Evolutionary conservation across 768 basidiomycete genomes (phyloP), one percentile per base, ranked within the genome.

Genomic region (Tulasnella sp.): DNA sequence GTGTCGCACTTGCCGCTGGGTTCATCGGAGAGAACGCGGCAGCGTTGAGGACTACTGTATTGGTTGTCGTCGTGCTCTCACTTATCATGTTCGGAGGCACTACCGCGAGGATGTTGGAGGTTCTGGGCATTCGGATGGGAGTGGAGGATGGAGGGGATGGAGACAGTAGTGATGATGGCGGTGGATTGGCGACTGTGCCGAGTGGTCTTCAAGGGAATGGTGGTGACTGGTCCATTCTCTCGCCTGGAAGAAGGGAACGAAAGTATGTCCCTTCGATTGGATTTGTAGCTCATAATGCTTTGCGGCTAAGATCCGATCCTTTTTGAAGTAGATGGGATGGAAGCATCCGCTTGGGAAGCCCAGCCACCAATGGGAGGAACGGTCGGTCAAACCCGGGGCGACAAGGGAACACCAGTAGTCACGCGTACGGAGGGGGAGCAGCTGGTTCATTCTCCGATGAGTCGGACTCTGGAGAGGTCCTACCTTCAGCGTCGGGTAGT

Each of bases 71-170:
- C 24, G 91, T 99, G 44, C 76, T 97, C 54, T 96, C 95, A 1
- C 93, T 98, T 32, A 73, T 98, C 56, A 73, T 96, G 34, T 98
- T 99, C 65, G 96, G 96, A 0, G 95, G 96, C 2, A 97, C 96
- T n/a, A 95, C 95, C 0, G 83, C 89, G 11, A 78, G 92, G 51
- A 98, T 99, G 96, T 77, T 99, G 27, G 95, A 97, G 68, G 83
- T 97, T 8, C 78, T 97, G n/a, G 95, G 96, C 0, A 96, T 99
- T 63, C 75, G 90, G 10, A 94, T 90, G 0, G 94, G 94, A 0
- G 88, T 99, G 0, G 93, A 95, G 66, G 95, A 98, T 65, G 94
- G 93, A 26, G 90, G 78, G 1, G 92, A 77, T 38, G 77, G 76
- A 54, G 69, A 68, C 21, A 73, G 73, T 56, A 74, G 75, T 23